Evolutionary conservation across 2,329 filamentous ascomycete genomes (phyloP).

Genomic region (Botrytis tulipae): DNA sequence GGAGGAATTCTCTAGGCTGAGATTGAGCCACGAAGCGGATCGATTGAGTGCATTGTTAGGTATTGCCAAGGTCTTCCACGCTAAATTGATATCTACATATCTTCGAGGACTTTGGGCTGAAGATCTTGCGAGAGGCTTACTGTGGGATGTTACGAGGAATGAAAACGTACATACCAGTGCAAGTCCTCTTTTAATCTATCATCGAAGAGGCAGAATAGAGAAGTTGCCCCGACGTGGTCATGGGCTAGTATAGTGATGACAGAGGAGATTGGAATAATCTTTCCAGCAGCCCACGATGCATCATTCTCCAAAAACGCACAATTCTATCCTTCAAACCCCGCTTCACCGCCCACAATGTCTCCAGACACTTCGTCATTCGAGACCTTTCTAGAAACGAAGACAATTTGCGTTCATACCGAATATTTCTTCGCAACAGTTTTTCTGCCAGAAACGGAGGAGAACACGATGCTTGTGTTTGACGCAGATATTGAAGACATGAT

Average conservation of each 20-base stretch:
- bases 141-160: background rate
- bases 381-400: background rate
- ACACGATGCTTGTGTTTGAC: background rate
- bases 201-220: background rate
- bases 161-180: background rate
- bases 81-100: background rate
- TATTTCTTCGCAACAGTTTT: background rate
- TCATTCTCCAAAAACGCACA: background rate
- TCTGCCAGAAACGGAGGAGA: background rate
- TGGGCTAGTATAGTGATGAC: constrained; percentile 1
- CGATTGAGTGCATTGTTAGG: background rate
- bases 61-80: background rate
- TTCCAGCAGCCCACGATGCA: background rate
- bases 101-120: background rate
- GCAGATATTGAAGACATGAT: background rate
- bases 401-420: background rate
- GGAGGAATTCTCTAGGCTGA: background rate
- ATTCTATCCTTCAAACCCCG: background rate
- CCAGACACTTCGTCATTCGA: background rate
- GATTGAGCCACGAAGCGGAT: background rate
- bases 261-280: background rate
- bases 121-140: background rate
- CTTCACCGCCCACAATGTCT: background rate
- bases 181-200: background rate
- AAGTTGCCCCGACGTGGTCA: background rate